These are phyloP conservation scores for Volutella citrinella DNA, from an alignment of 2,329 filamentous ascomycete species.

Conservation along the genomic window DNA sequence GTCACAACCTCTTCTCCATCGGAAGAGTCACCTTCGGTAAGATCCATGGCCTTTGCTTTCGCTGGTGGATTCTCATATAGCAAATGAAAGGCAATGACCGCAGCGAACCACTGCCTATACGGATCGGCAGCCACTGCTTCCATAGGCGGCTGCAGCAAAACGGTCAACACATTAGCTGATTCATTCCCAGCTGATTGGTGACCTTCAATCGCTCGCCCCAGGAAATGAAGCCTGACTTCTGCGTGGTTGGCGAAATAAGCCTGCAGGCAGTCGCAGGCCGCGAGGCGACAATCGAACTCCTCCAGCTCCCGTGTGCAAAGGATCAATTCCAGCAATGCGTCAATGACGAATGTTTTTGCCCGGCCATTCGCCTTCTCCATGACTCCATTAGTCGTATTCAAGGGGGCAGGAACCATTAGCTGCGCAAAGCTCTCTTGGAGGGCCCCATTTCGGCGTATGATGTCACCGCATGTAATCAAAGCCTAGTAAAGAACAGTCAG, in stretches of 20 bases:
- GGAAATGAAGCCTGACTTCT: slow-evolving; percentile 80
- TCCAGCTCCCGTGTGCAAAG: slow-evolving; percentile 64
- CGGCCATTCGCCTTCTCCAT: slow-evolving; percentile 49
- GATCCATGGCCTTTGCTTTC: slow-evolving; percentile 74
- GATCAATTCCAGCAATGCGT: slow-evolving; percentile 81
- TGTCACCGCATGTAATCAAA: slow-evolving; percentile 78
- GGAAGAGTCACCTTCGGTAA: slow-evolving; percentile 85
- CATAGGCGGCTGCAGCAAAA: slow-evolving; percentile 67
- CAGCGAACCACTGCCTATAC: slow-evolving; percentile 87
- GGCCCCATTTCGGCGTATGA: slow-evolving; percentile 75
- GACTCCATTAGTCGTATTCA: slow-evolving; percentile 34
- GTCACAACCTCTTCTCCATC: slow-evolving; percentile 94
- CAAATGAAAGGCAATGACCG: slow-evolving; percentile 81
- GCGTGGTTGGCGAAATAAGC: slow-evolving; percentile 85
- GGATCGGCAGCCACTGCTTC: slow-evolving; percentile 68
- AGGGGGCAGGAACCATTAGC: slow-evolving; percentile 68
- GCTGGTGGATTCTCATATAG: slow-evolving; percentile 76
- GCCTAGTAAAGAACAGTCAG: slow-evolving; percentile 49
- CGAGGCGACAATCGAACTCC: slow-evolving; percentile 76
- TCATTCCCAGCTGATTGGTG: slow-evolving; percentile 75
- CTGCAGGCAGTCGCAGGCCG: slow-evolving; percentile 86
- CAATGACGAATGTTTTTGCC: slow-evolving; percentile 80
- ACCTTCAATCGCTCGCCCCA: slow-evolving; percentile 84
- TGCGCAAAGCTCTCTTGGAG: slow-evolving; percentile 90
- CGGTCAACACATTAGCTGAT: slow-evolving; percentile 83